These are phyloP conservation scores for Penicillium occitanis DNA, from an alignment of 2,329 filamentous ascomycete genomes.

Conservation along the genomic window DNA sequence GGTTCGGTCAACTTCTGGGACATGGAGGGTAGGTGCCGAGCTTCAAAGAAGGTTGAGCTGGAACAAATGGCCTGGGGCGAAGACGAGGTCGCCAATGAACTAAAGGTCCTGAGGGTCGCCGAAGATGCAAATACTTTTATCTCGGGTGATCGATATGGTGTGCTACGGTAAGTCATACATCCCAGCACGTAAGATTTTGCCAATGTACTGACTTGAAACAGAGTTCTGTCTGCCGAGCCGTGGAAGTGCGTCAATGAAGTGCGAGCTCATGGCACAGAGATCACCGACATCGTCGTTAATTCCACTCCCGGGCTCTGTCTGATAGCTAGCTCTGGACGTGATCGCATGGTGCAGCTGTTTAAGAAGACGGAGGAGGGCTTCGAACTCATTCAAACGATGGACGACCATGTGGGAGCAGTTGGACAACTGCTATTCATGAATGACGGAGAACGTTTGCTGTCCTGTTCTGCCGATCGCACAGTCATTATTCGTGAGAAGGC, in stretches of 20 bases:
- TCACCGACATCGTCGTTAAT: constrained; percentile 75
- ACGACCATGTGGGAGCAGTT: constrained; percentile 87
- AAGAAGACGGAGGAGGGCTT: constrained; percentile 59
- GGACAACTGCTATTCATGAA: constrained; percentile 72
- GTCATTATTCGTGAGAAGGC: constrained; percentile 79
- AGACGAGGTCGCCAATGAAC: constrained; percentile 53
- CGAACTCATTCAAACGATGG: constrained; percentile 83
- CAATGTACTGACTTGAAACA: constrained; percentile 28
- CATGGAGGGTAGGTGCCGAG: constrained; percentile 66
- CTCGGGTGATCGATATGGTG: constrained; percentile 84
- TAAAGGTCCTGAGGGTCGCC: constrained; percentile 60
- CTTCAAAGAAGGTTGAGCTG: constrained; percentile 65
- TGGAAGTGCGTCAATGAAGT: constrained; percentile 66
- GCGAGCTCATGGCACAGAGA: constrained; percentile 83
- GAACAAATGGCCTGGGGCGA: constrained; percentile 57
- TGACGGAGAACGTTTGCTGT: constrained; percentile 70
- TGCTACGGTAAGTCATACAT: constrained; percentile 56
- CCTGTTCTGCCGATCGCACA: constrained; percentile 84
- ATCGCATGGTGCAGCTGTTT: constrained; percentile 94
- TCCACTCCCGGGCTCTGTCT: constrained; percentile 62
- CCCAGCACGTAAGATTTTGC: background rate
- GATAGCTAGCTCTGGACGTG: constrained; percentile 79
- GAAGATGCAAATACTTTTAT: constrained; percentile 66
- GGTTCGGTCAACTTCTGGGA: constrained; percentile 84
- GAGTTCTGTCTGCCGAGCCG: constrained; percentile 48